A percentile compares a stretch with the other conserved stretches of the same genome.
phyloP scores from a whole-genome alignment of 2,329 filamentous ascomycete species.

The Coniochaeta prunicola region DNA sequence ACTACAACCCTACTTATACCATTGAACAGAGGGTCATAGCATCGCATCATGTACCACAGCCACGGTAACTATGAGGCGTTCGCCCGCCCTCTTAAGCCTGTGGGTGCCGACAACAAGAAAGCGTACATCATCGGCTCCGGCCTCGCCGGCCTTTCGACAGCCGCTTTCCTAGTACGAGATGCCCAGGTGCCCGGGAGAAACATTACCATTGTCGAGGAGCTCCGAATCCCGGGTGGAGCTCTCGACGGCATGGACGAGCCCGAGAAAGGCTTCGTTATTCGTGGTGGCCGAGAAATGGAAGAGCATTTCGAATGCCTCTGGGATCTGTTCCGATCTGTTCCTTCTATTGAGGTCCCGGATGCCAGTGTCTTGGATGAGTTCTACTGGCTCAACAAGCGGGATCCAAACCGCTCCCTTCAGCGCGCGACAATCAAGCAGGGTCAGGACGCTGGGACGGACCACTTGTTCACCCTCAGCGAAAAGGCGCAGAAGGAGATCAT shows the following conservation, averaged over 20 bases:
- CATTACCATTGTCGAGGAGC: constrained; percentile 26
- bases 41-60: constrained; percentile 18
- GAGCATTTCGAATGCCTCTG: constrained; percentile 23
- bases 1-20: neutral
- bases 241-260: constrained; percentile 20
- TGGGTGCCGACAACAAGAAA: constrained; percentile 12
- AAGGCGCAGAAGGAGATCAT: constrained; percentile 22
- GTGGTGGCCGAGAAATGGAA: constrained; percentile 24
- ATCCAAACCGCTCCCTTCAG: constrained; percentile 17
- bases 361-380: constrained; percentile 23
- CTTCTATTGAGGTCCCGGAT: constrained; percentile 17
- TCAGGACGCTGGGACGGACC: constrained; percentile 16
- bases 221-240: constrained; percentile 20
- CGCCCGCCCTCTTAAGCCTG: constrained; percentile 12
- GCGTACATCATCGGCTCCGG: constrained; percentile 27
- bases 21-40: neutral
- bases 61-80: constrained; percentile 16
- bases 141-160: constrained; percentile 24
- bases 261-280: constrained; percentile 26
- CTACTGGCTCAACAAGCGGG: constrained; percentile 21
- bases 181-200: constrained; percentile 22
- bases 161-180: constrained; percentile 26
- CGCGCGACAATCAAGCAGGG: constrained; percentile 20
- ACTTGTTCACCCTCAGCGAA: constrained; percentile 18
- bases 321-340: constrained; percentile 21